Evolutionary conservation across 305 asterid genomes (phyloP).

Genomic region (Fraxinus greggii): DNA sequence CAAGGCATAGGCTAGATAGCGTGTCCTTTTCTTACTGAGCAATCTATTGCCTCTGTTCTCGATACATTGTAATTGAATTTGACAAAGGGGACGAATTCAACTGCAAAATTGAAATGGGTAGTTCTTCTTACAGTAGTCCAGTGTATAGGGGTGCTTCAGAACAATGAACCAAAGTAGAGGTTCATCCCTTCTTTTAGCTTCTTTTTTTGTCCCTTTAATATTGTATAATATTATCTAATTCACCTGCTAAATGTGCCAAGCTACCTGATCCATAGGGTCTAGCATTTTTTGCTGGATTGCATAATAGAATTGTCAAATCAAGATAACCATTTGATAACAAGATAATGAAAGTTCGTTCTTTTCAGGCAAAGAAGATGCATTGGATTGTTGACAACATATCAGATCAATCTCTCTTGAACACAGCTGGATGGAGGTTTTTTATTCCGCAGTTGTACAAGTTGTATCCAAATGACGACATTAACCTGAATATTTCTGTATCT

Average conservation of each 20-base stretch:
- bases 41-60: background rate
- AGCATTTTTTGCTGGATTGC: conserved; percentile 15
- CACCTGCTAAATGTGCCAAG: background rate
- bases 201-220: background rate
- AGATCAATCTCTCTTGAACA: conserved; percentile 70
- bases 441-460: conserved; percentile 78
- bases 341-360: conserved; percentile 16
- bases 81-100: background rate
- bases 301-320: conserved; percentile 12
- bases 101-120: background rate
- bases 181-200: background rate
- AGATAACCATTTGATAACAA: conserved; percentile 6
- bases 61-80: background rate
- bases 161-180: background rate
- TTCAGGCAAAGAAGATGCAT: conserved; percentile 73
- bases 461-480: conserved; percentile 75
- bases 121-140: background rate
- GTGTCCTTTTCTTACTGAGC: background rate
- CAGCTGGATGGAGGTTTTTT: conserved; percentile 80
- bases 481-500: conserved; percentile 60
- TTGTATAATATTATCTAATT: background rate
- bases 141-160: background rate
- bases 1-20: background rate
- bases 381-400: conserved; percentile 73
- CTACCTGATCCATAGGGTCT: background rate